phyloP scores from a whole-genome alignment of 768 basidiomycete genomes.

The Mycena belliarum region DNA sequence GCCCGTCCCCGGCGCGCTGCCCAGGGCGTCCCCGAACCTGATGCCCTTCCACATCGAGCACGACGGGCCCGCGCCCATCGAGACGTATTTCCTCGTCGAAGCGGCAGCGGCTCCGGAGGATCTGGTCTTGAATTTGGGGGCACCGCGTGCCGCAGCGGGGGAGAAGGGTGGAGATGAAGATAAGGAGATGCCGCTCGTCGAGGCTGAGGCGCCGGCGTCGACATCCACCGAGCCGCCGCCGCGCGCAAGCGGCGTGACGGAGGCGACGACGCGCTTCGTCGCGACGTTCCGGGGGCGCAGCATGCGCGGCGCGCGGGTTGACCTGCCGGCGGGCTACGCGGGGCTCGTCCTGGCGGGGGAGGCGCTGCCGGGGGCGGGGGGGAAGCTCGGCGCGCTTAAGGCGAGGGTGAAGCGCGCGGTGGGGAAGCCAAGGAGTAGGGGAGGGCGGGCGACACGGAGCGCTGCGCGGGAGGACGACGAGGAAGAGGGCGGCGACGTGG shows the following conservation, averaged over 20 bases:
- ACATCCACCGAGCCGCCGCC: not conserved
- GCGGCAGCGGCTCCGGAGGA: too few species aligned
- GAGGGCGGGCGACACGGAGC: constrained; percentile 29
- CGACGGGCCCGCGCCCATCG: constrained; percentile 70
- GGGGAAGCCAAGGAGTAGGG: constrained; percentile 8
- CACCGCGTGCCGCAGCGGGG: too few species aligned
- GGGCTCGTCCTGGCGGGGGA: constrained; percentile 60
- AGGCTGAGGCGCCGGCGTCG: not conserved
- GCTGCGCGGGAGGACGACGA: constrained; percentile 22
- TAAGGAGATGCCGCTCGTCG: not conserved
- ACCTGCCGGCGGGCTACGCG: constrained; percentile 64
- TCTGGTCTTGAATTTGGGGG: too few species aligned
- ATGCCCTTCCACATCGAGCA: constrained; percentile 85
- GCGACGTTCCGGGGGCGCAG: constrained; percentile 78
- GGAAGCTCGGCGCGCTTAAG: constrained; percentile 12
- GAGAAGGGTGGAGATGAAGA: not conserved
- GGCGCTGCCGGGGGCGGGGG: constrained; percentile 9
- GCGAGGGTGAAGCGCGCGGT: constrained; percentile 4
- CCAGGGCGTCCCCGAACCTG: constrained; percentile 59
- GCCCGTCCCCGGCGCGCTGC: constrained; percentile 23
- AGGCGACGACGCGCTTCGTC: constrained; percentile 42
- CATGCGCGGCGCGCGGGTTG: constrained; percentile 64
- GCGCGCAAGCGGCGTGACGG: constrained; percentile 22
- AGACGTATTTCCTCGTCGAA: constrained; percentile 70
- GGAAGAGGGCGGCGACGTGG: constrained; percentile 23